Evolutionary conservation across 1,284 basidiomycete genomes (phyloP), one percentile per base, ranked within the genome.

Genomic region (Moesziomyces globuligerus): DNA sequence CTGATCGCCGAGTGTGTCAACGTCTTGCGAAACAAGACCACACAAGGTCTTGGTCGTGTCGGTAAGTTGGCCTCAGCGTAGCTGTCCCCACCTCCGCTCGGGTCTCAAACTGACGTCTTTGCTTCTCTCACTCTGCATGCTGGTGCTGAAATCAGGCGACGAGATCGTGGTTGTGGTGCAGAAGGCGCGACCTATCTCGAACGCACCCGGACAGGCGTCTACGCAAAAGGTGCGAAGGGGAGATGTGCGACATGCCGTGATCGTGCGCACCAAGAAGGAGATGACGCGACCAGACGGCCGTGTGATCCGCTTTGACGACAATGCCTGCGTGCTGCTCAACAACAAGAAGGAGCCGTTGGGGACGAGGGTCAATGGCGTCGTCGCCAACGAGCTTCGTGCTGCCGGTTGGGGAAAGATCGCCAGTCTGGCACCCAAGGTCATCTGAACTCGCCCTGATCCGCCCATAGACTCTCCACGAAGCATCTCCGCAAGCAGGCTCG

Each of bases 161-260:
- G 95, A 98, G 84, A 93, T 98, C 65, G 93, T 97, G 64, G 94
- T 94, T 60, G 94, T 99, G 58, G 90, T 99, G 72, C 92, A 96
- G 83, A 89, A 90, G 70, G 95, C 96, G 4, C 88, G 93, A 15
- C 93, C 94, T 4, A 86, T 98, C 34, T 69, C 78, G 18, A 77
- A 75, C 34, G 26, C 59, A 4, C 50, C 68, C 4, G 61, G 61
- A 25, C 77, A 86, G 86, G 36, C 86, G 85, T 29, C 87, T 86
- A 65, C 88, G 20, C 71, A 82, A 24, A 78, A 83, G 57, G 93
- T 98, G 20, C 89, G 93, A 41, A 87, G 90, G 61, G 95, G 95
- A 37, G 95, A 98, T 81, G 91, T 98, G 43, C 89, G 94, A 25
- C 89, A 94, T 65, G 95, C 96, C 0, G 91, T 98, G 70, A 91